Base-by-base conservation (phyloP, 2,329 filamentous ascomycete genomes). In the Fusarium agapanthi region DNA sequence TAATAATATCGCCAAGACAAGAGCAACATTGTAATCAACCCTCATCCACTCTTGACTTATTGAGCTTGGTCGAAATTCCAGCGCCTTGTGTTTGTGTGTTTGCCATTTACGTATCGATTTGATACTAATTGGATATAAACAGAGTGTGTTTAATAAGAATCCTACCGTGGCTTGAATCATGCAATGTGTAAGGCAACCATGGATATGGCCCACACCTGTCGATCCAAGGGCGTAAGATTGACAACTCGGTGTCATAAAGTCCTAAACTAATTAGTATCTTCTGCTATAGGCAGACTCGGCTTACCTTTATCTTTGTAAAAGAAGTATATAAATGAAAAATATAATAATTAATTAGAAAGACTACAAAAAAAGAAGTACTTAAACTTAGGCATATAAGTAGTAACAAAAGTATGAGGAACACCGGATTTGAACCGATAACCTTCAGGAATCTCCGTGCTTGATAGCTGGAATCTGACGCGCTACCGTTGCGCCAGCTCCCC, bases 151-250 rank as follows among this genome's bases (percentile, higher is more conserved):
- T 45, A 35, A 41, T 45, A 35, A 41, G 40, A n/a, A 47, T 58
- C 9, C 28, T 34, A 32, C 55, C 34, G 54, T 64, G 59, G 63
- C 63, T 55, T 41, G 37, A 56, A 37, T 28, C 15, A 54, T 37
- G 56, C 24, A 41, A 53, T 45, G 34, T 50, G 64, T 55, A 37
- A 67, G 61, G 51, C 51, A 67, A 51, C 44, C 18, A 40, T 40
- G 18, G 43, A 38, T 14, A 57, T 35, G 64, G 28, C 55, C 71
- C 58, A 61, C 61, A 67, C 40, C 16, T 75, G 73, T 76, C 59
- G 61, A 77, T 68, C n/a, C 15, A 75, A 77, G 55, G 75, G 75
- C 75, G 73, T 24, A 56, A 58, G 48, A 48, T 43, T 34, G 20
- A 37, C 34, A 53, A 26, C 16, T 26, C 22, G 7, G 16, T 50